phyloP scores from a whole-genome alignment of 768 basidiomycete genomes.

The Kwoniella newhampshirensis region DNA sequence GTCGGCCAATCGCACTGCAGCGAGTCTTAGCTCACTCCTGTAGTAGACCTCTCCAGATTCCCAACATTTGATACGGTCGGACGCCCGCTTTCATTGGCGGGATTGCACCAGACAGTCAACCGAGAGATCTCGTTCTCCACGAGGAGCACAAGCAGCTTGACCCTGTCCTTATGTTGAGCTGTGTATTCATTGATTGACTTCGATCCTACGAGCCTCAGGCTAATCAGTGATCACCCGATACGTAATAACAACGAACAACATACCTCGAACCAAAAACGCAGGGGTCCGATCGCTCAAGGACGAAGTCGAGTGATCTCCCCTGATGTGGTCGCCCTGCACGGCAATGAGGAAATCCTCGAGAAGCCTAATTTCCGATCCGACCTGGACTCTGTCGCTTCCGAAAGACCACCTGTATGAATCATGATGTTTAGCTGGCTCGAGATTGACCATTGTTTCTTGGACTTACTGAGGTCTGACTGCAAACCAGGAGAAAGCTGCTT shows the following conservation, averaged over 20 bases:
- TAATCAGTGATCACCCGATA: constrained; percentile 4
- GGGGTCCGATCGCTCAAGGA: constrained; percentile 41
- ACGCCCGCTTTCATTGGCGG: constrained; percentile 64
- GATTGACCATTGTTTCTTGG: neutral
- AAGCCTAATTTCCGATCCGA: constrained; percentile 83
- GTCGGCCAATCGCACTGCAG: neutral
- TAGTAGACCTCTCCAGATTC: constrained; percentile 62
- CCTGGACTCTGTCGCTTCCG: constrained; percentile 87
- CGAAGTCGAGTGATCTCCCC: constrained; percentile 56
- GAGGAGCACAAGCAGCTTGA: constrained; percentile 74
- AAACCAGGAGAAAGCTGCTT: constrained; percentile 87
- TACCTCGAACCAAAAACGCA: constrained; percentile 45
- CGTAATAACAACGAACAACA: constrained; percentile 6
- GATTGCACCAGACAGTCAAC: constrained; percentile 86
- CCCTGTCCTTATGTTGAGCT: constrained; percentile 65
- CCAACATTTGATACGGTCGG: constrained; percentile 43
- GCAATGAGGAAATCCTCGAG: constrained; percentile 78
- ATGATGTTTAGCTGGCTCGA: neutral
- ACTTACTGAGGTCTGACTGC: constrained; percentile 85
- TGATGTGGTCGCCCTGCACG: constrained; percentile 70
- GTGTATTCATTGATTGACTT: constrained; percentile 59
- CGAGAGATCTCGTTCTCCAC: constrained; percentile 88
- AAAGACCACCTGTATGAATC: constrained; percentile 75
- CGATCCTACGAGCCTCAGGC: constrained; percentile 24
- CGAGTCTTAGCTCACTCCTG: constrained; percentile 59